These are phyloP conservation scores for Protostelium mycophagum DNA, from an alignment of 78 protist genomes.

Conservation along the genomic window DNA sequence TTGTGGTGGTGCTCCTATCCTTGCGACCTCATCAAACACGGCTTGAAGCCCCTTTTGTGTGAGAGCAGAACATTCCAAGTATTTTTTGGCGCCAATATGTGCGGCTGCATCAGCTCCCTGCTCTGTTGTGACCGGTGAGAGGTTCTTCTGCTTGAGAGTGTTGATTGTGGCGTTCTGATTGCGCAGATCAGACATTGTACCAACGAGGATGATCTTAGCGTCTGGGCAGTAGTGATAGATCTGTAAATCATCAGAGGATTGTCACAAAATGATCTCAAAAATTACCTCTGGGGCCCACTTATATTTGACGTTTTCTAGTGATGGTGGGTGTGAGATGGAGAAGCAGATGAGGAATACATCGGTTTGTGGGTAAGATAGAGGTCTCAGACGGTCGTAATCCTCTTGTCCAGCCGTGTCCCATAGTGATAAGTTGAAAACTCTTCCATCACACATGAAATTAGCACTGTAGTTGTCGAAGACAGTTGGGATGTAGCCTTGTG, in stretches of 20 bases:
- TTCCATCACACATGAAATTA: no score
- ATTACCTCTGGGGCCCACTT: constrained; percentile 88
- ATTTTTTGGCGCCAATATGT: constrained; percentile 60
- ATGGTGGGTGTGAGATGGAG: constrained; percentile 62
- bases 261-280: no score
- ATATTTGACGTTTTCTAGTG: constrained; percentile 78
- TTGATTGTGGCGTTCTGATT: constrained; percentile 61
- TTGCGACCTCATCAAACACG: constrained; percentile 74
- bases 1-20: constrained; percentile 64
- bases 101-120: constrained; percentile 57
- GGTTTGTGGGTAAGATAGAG: no score
- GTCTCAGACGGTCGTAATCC: no score
- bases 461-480: no score
- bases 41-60: constrained; percentile 81
- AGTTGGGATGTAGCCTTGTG: no score
- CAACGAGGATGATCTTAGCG: constrained; percentile 84
- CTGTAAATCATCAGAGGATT: no score
- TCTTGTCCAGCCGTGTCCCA: no score
- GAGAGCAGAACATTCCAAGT: constrained; percentile 92
- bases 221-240: constrained; percentile 85
- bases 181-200: constrained; percentile 83
- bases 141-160: constrained; percentile 53
- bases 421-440: no score
- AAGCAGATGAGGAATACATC: constrained; percentile 80
- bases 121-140: constrained; percentile 51